phyloP scores from a whole-genome alignment of 2,329 filamentous ascomycete genomes.

The Ophiostoma angusticollis region DNA sequence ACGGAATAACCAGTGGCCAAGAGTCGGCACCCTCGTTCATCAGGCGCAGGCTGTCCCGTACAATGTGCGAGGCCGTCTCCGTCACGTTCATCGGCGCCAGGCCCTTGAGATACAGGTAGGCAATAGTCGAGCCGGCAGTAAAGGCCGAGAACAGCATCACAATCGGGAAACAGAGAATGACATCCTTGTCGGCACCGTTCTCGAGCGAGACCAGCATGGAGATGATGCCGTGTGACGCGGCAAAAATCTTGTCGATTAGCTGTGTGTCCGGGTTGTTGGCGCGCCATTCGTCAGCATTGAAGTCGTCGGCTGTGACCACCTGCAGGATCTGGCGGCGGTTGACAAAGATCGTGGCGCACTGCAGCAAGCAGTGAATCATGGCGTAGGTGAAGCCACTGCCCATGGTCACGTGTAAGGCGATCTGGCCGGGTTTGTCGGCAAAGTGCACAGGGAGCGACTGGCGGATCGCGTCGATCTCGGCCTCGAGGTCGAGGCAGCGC shows the following conservation, averaged over 20 bases:
- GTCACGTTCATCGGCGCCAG: conserved; percentile 42
- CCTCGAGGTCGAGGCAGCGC: conserved; percentile 36
- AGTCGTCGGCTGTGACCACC: conserved; percentile 38
- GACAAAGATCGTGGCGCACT: conserved; percentile 48
- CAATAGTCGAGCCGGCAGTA: conserved; percentile 46
- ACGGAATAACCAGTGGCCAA: conserved; percentile 46
- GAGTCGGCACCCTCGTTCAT: conserved; percentile 46
- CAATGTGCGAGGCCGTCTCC: conserved; percentile 44
- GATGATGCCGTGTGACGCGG: conserved; percentile 46
- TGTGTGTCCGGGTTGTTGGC: conserved; percentile 33
- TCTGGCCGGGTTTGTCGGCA: conserved; percentile 47
- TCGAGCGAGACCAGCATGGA: conserved; percentile 43
- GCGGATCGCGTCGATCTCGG: conserved; percentile 42
- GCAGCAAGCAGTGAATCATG: conserved; percentile 48
- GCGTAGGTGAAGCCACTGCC: conserved; percentile 49
- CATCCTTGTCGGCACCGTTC: conserved; percentile 43
- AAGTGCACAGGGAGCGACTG: conserved; percentile 45
- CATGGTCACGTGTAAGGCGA: conserved; percentile 51
- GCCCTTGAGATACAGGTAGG: conserved; percentile 49
- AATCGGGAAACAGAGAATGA: conserved; percentile 47
- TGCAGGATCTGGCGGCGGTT: conserved; percentile 47
- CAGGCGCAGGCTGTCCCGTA: conserved; percentile 44
- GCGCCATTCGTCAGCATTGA: conserved; percentile 41
- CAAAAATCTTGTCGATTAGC: conserved; percentile 42
- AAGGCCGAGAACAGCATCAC: conserved; percentile 53